These are phyloP conservation scores for Penicillium paneum DNA, from an alignment of 2,329 filamentous ascomycete genomes.

Conservation along the genomic window DNA sequence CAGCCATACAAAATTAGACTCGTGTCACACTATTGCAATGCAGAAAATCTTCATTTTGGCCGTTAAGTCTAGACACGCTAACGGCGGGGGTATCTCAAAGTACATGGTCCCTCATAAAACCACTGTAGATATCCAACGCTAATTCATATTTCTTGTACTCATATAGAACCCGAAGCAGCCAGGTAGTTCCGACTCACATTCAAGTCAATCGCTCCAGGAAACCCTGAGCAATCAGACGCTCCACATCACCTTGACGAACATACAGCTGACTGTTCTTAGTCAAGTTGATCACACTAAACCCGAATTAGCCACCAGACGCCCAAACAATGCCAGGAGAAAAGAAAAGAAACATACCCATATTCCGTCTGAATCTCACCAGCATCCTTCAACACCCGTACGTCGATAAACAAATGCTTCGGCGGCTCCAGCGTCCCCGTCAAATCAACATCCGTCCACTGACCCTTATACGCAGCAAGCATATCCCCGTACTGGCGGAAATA, in stretches of 20 bases:
- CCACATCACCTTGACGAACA: slow-evolving; percentile 91
- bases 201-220: slow-evolving; percentile 87
- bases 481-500: slow-evolving; percentile 92
- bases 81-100: slow-evolving; percentile 16
- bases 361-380: slow-evolving; percentile 98
- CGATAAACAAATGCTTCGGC: slow-evolving; percentile 92
- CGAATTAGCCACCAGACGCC: background rate
- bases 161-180: slow-evolving; percentile 16
- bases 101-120: slow-evolving; percentile 9
- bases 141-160: slow-evolving; percentile 5
- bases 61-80: slow-evolving; percentile 2
- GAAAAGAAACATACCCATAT: slow-evolving; percentile 69
- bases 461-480: slow-evolving; percentile 91
- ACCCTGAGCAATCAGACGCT: slow-evolving; percentile 87
- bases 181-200: slow-evolving; percentile 31
- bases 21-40: background rate
- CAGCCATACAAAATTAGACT: background rate
- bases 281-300: slow-evolving; percentile 77
- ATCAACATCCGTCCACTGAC: slow-evolving; percentile 97
- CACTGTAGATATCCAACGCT: slow-evolving; percentile 5
- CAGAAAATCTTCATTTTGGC: slow-evolving; percentile 4
- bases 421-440: slow-evolving; percentile 90
- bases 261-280: slow-evolving; percentile 99
- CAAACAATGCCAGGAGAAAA: background rate
- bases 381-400: slow-evolving; percentile 92